Conservation (phyloP, 352 stramenopile species). For the Phytophthora fragariaefolia region DNA sequence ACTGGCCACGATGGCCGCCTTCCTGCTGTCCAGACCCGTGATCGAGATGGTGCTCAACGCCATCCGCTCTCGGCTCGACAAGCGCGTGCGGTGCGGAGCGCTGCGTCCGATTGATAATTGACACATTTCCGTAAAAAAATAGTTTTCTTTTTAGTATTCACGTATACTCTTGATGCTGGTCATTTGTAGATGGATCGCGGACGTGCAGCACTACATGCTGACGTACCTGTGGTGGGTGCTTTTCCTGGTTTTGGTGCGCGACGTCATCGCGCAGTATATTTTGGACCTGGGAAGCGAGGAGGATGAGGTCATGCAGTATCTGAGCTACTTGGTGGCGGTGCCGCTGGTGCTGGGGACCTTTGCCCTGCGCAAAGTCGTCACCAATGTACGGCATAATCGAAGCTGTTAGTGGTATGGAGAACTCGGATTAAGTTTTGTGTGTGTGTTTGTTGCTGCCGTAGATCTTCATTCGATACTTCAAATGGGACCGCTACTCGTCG, state of each 20-base stretch:
- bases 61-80: constrained; percentile 63
- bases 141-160: constrained; percentile 3
- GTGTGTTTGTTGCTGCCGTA: constrained; percentile 23
- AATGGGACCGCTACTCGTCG: constrained; percentile 71
- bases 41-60: constrained; percentile 58
- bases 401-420: background rate
- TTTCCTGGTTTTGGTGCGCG: constrained; percentile 59
- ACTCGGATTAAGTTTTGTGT: background rate
- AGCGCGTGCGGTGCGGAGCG: constrained; percentile 55
- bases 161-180: constrained; percentile 1
- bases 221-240: constrained; percentile 78
- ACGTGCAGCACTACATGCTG: constrained; percentile 84
- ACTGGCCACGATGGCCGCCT: constrained; percentile 50
- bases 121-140: constrained; percentile 6
- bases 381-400: constrained; percentile 63
- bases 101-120: background rate
- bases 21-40: constrained; percentile 58
- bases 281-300: constrained; percentile 57
- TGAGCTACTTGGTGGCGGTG: constrained; percentile 67
- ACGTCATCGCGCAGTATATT: constrained; percentile 53
- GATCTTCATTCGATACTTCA: constrained; percentile 76
- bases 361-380: constrained; percentile 74
- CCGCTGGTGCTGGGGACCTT: constrained; percentile 80
- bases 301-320: constrained; percentile 52
- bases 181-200: constrained; percentile 65